Conservation (phyloP, 371 early-diverging fungal species). For the Synchytrium microbalum region DNA sequence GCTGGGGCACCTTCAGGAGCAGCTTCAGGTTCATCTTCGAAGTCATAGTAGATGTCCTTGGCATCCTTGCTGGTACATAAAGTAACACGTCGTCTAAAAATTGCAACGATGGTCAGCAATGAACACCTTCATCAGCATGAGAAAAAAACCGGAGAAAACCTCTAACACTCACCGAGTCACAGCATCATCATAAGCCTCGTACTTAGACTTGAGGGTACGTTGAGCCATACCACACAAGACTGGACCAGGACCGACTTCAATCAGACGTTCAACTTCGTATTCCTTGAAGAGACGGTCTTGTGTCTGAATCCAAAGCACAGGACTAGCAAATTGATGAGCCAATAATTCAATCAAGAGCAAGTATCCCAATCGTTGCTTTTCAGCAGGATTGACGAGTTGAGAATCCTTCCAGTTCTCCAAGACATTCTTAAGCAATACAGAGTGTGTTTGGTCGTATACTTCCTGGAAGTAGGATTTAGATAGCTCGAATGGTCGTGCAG, state of each 20-base stretch:
- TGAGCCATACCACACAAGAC: constrained; percentile 88
- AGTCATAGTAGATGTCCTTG: constrained; percentile 89
- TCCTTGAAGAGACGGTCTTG: constrained; percentile 83
- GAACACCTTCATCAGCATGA: too few relatives aligned
- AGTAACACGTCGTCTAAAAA: constrained; percentile 61
- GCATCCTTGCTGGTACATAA: constrained; percentile 80
- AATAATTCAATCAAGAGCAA: constrained; percentile 82
- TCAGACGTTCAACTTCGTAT: constrained; percentile 72
- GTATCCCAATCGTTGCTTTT: constrained; percentile 81
- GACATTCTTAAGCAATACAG: constrained; percentile 63
- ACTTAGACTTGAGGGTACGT: constrained; percentile 92
- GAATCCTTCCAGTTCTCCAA: constrained; percentile 74
- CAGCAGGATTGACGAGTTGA: constrained; percentile 56
- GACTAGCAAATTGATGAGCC: constrained; percentile 79
- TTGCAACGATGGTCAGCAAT: too few relatives aligned
- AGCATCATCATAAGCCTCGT: constrained; percentile 92
- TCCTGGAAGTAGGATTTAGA: constrained; percentile 69
- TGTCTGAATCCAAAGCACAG: constrained; percentile 97
- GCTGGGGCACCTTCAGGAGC: constrained; percentile 36
- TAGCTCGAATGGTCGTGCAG: constrained; percentile 81
- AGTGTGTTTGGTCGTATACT: constrained; percentile 67
- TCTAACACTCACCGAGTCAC: constrained; percentile 49
- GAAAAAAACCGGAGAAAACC: too few relatives aligned
- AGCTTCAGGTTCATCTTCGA: constrained; percentile 58
- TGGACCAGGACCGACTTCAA: constrained; percentile 89